Conservation (phyloP, 805 yeast species). For the Yamadazyma insecticola region DNA sequence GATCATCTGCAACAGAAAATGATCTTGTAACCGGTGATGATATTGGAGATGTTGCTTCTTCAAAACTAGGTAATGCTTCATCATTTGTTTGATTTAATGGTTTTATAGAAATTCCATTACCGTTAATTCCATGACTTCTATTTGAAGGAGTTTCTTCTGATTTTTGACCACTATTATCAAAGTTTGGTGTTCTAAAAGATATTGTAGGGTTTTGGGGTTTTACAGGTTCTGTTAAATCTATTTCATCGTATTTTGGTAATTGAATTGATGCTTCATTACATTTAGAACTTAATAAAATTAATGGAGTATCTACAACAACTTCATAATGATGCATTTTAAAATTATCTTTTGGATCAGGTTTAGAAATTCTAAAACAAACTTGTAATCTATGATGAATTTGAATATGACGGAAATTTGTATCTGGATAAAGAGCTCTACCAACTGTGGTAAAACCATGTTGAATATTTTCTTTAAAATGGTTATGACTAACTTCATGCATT, state of each 20-base stretch:
- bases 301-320: conserved; percentile 75
- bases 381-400: conserved; percentile 66
- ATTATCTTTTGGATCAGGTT: conserved; percentile 46
- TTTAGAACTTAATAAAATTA: conserved; percentile 42
- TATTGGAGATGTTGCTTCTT: conserved; percentile 56
- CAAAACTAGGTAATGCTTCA: conserved; percentile 54
- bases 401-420: conserved; percentile 58
- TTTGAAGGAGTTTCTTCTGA: background rate
- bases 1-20: conserved; percentile 31
- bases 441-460: conserved; percentile 32
- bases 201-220: conserved; percentile 10
- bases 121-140: conserved; percentile 1
- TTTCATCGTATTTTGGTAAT: conserved; percentile 35
- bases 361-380: conserved; percentile 63
- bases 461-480: conserved; percentile 20
- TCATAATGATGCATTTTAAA: conserved; percentile 67
- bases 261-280: conserved; percentile 38
- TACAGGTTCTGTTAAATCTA: conserved; percentile 4
- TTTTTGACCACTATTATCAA: conserved; percentile 8
- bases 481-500: conserved; percentile 21
- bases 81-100: conserved; percentile 17
- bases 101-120: conserved; percentile 27
- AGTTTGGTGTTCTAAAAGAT: conserved; percentile 38
- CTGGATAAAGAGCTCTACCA: conserved; percentile 51
- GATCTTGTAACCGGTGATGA: conserved; percentile 33